These are phyloP conservation scores for Cladosporium oxysporum DNA, from an alignment of 2,329 filamentous ascomycete species.

Conservation along the genomic window DNA sequence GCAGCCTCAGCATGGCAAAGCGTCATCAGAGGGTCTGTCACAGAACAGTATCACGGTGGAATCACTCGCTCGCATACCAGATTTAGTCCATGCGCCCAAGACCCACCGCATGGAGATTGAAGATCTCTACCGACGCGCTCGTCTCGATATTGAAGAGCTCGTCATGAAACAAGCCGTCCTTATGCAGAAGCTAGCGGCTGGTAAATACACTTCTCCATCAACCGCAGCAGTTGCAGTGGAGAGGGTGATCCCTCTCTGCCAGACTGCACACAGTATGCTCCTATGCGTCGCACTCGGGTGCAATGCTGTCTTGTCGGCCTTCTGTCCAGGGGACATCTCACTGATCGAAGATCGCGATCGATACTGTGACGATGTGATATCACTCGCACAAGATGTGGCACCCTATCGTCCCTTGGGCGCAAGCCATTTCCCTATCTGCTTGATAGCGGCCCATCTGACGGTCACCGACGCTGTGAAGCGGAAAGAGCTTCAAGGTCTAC, in stretches of 20 bases:
- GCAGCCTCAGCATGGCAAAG: background rate
- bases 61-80: slow-evolving; percentile 8
- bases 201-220: background rate
- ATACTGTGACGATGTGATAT: background rate
- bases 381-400: background rate
- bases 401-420: slow-evolving; percentile 15
- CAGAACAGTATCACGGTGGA: slow-evolving; percentile 7
- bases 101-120: slow-evolving; percentile 4
- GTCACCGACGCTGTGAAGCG: background rate
- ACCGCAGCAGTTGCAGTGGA: background rate
- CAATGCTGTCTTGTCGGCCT: slow-evolving; percentile 10
- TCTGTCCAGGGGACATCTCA: background rate
- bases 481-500: background rate
- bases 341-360: background rate
- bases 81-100: background rate
- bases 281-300: slow-evolving; percentile 8
- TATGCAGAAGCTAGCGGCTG: background rate
- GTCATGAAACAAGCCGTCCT: background rate
- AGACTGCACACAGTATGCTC: slow-evolving; percentile 14
- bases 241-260: slow-evolving; percentile 1
- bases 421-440: slow-evolving; percentile 14
- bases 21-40: background rate
- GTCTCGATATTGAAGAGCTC: slow-evolving; percentile 9
- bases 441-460: slow-evolving; percentile 4
- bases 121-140: slow-evolving; percentile 3